Conservation (phyloP, 768 basidiomycete genomes). For the Wakefieldia striispora region DNA sequence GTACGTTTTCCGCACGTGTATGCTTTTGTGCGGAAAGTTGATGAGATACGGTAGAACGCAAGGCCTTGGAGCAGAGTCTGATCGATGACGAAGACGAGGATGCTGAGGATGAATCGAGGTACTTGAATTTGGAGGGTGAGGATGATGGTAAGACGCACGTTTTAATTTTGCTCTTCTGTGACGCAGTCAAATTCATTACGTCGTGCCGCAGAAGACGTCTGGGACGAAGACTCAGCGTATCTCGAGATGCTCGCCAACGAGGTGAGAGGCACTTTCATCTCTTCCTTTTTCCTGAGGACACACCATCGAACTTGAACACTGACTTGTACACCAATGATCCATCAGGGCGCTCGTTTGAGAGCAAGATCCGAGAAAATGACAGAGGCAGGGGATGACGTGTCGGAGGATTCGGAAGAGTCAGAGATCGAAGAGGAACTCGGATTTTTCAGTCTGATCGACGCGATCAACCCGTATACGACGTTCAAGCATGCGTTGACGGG, state of each 20-base stretch:
- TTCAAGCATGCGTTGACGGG: constrained; percentile 80
- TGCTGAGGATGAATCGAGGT: constrained; percentile 46
- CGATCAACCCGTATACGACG: constrained; percentile 68
- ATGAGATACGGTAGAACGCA: constrained; percentile 42
- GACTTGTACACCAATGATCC: neutral
- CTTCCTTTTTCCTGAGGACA: neutral
- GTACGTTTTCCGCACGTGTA: constrained; percentile 36
- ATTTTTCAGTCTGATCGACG: constrained; percentile 81
- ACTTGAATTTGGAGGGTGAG: constrained; percentile 65
- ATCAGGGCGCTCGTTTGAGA: constrained; percentile 70
- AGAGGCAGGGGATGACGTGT: constrained; percentile 28
- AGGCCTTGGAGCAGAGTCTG: constrained; percentile 55
- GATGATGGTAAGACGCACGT: constrained; percentile 45
- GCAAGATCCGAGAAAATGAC: constrained; percentile 49
- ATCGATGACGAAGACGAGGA: constrained; percentile 45
- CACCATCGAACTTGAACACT: neutral
- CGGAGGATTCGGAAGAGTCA: constrained; percentile 50
- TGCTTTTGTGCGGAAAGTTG: too few relatives aligned
- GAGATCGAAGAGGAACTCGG: constrained; percentile 81
- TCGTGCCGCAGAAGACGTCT: constrained; percentile 66
- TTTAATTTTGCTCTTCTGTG: neutral
- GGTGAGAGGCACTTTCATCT: constrained; percentile 39
- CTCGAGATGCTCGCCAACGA: constrained; percentile 83
- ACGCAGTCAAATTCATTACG: neutral
- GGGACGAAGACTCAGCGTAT: constrained; percentile 88